Evolutionary conservation across 352 stramenopile genomes (phyloP).

Genomic region (Blastocystis sp.): DNA sequence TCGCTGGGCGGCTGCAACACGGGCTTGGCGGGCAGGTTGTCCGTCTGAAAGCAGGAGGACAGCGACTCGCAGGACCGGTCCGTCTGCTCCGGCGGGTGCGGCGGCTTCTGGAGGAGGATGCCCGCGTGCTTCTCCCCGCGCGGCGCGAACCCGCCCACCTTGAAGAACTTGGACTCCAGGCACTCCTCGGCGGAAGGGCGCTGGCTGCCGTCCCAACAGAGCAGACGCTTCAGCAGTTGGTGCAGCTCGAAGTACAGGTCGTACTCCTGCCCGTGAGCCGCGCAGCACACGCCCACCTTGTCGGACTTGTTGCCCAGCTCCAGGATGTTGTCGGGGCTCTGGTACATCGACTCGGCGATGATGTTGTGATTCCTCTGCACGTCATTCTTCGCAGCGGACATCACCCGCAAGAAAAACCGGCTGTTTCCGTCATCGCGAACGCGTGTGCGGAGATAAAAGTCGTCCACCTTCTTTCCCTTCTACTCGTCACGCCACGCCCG

Average conservation of each 20-base stretch:
- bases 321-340: background rate
- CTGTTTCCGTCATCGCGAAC: conserved; percentile 53
- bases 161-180: conserved; percentile 47
- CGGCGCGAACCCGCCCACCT: background rate
- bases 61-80: conserved; percentile 56
- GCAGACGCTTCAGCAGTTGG: conserved; percentile 20
- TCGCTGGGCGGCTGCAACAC: background rate
- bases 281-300: background rate
- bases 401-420: conserved; percentile 43
- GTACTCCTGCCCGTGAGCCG: background rate
- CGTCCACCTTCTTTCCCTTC: conserved; percentile 66
- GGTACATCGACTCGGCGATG: conserved; percentile 43
- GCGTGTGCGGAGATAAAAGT: conserved; percentile 44
- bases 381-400: background rate
- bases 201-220: conserved; percentile 28
- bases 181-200: conserved; percentile 37
- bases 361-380: background rate
- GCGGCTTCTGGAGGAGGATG: background rate
- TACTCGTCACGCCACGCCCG: background rate
- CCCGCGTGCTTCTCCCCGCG: background rate
- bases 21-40: conserved; percentile 6
- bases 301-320: background rate
- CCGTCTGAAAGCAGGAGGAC: conserved; percentile 10
- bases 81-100: background rate
- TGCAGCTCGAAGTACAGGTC: conserved; percentile 48